Percentiles rank a stretch among this genome's conserved stretches.
Conservation (phyloP, 345 rosid genomes). For the Populus deltoides region DNA sequence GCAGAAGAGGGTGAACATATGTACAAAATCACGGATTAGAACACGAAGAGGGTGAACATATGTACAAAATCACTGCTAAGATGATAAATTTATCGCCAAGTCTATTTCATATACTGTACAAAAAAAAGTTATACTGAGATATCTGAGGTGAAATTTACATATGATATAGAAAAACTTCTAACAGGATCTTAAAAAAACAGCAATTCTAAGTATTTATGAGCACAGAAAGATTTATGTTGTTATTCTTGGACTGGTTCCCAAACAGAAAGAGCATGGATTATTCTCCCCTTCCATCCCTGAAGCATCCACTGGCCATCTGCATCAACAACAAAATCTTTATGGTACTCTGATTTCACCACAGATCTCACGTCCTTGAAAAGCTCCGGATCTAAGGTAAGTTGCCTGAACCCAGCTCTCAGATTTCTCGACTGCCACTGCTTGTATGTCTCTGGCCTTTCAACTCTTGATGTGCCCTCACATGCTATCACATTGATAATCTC, state of each 20-base stretch:
- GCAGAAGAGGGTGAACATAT: background rate
- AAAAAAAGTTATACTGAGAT: background rate
- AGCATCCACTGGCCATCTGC: slow-evolving; percentile 28
- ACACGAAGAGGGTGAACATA: background rate
- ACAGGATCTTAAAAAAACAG: background rate
- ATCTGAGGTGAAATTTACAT: background rate
- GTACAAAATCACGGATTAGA: background rate
- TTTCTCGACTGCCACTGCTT: slow-evolving; percentile 24
- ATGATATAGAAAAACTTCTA: background rate
- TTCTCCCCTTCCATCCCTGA: slow-evolving; percentile 32
- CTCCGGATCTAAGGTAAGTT: slow-evolving; percentile 16
- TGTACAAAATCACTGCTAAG: background rate
- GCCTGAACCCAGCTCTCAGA: slow-evolving; percentile 18
- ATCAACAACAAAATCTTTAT: slow-evolving; percentile 16
- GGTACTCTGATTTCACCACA: slow-evolving; percentile 4
- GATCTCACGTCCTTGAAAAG: background rate
- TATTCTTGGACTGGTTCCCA: slow-evolving; percentile 28
- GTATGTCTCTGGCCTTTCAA: slow-evolving; percentile 29
- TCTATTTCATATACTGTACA: too few species aligned
- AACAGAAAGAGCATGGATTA: slow-evolving; percentile 26
- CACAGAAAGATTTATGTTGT: background rate
- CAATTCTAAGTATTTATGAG: background rate
- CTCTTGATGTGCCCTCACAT: slow-evolving; percentile 21
- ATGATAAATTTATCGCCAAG: background rate
- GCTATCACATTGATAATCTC: slow-evolving; percentile 26